Conservation (phyloP, 192 early-diverging fungal species). For the Coemansia sp. region DNA sequence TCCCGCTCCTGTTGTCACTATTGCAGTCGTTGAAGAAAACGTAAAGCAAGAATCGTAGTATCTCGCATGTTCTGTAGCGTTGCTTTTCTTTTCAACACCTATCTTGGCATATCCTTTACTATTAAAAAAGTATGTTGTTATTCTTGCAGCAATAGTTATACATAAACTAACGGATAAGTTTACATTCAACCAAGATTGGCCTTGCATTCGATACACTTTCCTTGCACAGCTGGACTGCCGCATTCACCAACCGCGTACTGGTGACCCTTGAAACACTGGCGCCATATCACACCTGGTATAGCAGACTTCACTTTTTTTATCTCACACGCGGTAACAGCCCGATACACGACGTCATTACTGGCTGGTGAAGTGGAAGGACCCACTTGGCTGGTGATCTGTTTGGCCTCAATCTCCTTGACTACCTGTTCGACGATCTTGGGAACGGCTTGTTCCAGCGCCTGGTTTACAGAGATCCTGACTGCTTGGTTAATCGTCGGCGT, state of each 20-base stretch:
- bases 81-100: not conserved
- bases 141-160: too few relatives aligned
- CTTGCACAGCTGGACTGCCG: conserved; percentile 31
- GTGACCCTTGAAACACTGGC: conserved; percentile 21
- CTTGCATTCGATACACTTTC: not conserved
- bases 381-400: not conserved
- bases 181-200: not conserved
- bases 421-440: conserved; percentile 11
- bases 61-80: not conserved
- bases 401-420: not conserved
- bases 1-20: not conserved
- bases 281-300: conserved; percentile 26
- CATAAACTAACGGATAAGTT: too few relatives aligned
- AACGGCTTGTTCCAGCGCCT: not conserved
- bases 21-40: not conserved
- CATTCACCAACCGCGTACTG: conserved; percentile 53
- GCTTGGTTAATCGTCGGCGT: conserved; percentile 14
- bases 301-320: not conserved
- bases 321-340: conserved; percentile 11
- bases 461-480: not conserved
- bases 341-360: conserved; percentile 1
- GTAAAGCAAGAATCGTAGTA: not conserved
- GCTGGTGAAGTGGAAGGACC: not conserved
- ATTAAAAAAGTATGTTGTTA: too few relatives aligned
- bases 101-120: too few relatives aligned